A percentile compares a stretch with the other conserved stretches of the same genome.
These are phyloP conservation scores for Gynochthodes officinalis DNA, from an alignment of 257 asterid species.

Conservation along the genomic window DNA sequence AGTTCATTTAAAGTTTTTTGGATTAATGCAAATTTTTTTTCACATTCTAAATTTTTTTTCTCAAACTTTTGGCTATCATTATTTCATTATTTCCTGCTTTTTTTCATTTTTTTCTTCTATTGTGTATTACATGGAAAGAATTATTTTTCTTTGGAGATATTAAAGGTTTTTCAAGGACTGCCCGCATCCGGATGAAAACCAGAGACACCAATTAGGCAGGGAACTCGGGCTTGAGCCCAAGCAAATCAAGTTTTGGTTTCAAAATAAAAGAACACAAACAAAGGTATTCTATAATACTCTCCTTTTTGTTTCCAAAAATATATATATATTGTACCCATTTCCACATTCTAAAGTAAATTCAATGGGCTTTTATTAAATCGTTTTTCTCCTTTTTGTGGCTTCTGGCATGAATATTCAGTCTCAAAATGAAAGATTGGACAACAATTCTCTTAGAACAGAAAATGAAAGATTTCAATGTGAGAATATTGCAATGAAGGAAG, in stretches of 20 bases:
- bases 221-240: conserved; percentile 55
- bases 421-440: conserved; percentile 49
- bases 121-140: too few species aligned
- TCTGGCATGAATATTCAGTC: conserved; percentile 30
- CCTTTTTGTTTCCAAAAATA: not conserved
- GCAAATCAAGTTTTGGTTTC: conserved; percentile 73
- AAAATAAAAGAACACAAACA: conserved; percentile 59
- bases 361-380: not conserved
- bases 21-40: too few species aligned
- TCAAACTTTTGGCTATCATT: too few species aligned
- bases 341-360: too few species aligned
- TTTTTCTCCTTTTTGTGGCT: not conserved
- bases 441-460: conserved; percentile 42
- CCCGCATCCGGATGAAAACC: conserved; percentile 57
- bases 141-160: not conserved
- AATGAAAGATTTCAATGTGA: conserved; percentile 51
- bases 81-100: too few species aligned
- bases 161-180: conserved; percentile 54
- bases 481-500: conserved; percentile 53
- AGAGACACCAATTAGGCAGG: conserved; percentile 44
- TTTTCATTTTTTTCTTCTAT: too few species aligned
- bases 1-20: too few species aligned
- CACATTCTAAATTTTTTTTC: too few species aligned
- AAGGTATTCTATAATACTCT: conserved; percentile 45
- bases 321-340: not conserved